Base-by-base conservation (phyloP, 148 eudicot species). In the Chenopodium quinoa region DNA sequence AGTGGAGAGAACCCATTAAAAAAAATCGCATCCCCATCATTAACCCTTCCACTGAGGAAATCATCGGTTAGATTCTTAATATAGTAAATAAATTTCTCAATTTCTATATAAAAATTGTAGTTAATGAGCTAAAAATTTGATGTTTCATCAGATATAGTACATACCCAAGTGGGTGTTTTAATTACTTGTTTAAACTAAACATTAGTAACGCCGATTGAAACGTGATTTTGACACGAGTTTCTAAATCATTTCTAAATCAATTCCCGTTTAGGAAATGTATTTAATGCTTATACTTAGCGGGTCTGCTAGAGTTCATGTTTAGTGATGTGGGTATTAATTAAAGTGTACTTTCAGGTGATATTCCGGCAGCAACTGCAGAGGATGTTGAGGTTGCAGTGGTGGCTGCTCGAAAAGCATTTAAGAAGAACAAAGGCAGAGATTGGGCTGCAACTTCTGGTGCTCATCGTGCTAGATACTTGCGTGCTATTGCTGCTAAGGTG, bases 401-500 rank as follows among this genome's bases (percentile, higher is more conserved):
- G 67, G 97, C 99, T 75, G 98, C 99, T 75, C 83, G 95, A 46
- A 85, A 56, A 76, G 98, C 94, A 11, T 86, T 93, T 78, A 79
- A 83, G 27, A 85, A 91, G 63, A 90, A 91, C 80, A 89, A 86
- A 73, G 97, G 94, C 20, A 86, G 71, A 68, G 97, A 91, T 13
- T 96, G 99, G 99, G 83, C 94, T 25, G 86, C 91, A 0, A 91
- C 98, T 20, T 81, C 98, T 72, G 99, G 99, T 56, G 97, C 98
- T 78, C 89, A 92, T 87, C 91, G 99, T 68, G 99, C 98, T 22
- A 91, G 92, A 85, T 96, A 92, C 84, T 79, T 96, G 54, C 95
- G 97, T 67, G 98, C 99, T 62, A 96, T 96, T 86, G 98, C 99
- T 84, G 92, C 93, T 25, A 93, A 93, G 93, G 98, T 89, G 63